phyloP scores from a whole-genome alignment of 2,329 filamentous ascomycete species.

The Phoma sp. region DNA sequence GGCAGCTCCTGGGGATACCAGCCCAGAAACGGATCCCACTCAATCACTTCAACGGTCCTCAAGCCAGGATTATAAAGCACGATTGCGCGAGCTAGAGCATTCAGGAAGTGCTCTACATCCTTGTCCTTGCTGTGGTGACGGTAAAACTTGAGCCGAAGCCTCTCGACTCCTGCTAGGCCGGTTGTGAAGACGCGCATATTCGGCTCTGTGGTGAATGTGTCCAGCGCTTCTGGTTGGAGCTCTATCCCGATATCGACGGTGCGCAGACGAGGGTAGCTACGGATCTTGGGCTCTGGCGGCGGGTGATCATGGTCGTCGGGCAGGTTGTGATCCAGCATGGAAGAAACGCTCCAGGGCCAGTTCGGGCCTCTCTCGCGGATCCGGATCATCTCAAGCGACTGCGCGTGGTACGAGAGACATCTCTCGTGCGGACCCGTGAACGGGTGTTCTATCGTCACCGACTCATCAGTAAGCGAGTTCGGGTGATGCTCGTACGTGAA shows the following conservation, averaged over 20 bases:
- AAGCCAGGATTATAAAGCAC: neutral
- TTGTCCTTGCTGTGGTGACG: neutral
- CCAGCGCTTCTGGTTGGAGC: no score
- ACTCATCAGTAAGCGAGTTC: neutral
- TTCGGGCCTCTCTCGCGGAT: neutral
- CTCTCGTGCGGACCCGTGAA: neutral
- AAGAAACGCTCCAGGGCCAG: no score
- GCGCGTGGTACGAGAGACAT: neutral
- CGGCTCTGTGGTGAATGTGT: no score
- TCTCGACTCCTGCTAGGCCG: neutral
- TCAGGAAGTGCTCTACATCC: neutral
- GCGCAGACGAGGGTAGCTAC: neutral
- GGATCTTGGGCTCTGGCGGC: no score
- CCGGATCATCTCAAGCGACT: neutral
- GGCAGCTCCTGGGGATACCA: slow-evolving; percentile 2
- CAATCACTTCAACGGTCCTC: neutral
- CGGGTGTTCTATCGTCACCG: neutral
- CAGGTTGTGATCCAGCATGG: no score
- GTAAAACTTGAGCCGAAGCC: neutral
- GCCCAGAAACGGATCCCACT: slow-evolving; percentile 4
- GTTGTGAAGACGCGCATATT: no score
- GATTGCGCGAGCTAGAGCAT: neutral
- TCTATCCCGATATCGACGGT: neutral
- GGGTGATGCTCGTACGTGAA: slow-evolving; percentile 6
- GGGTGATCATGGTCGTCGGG: no score